Conservation (phyloP, 1,139 yeast genomes). For the Suhomyces wounanorum region DNA sequence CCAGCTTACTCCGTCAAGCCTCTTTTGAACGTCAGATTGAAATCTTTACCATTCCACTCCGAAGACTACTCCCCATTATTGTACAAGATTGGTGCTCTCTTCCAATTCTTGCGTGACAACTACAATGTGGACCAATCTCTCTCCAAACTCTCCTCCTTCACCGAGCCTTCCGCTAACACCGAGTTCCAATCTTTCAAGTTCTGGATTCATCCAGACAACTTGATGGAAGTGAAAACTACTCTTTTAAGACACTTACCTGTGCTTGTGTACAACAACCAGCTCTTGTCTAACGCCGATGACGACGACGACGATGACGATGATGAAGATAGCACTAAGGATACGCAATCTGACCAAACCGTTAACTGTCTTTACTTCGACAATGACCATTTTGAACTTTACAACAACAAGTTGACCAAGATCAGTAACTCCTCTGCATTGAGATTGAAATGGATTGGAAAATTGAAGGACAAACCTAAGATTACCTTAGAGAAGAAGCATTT, state of each 20-base stretch:
- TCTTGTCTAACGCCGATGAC: slow-evolving; percentile 24
- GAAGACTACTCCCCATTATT: slow-evolving; percentile 94
- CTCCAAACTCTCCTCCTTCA: slow-evolving; percentile 48
- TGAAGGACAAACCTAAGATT: slow-evolving; percentile 74
- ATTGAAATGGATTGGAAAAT: slow-evolving; percentile 87
- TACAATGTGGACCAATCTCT: slow-evolving; percentile 41
- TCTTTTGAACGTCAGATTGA: slow-evolving; percentile 80
- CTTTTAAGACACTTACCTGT: slow-evolving; percentile 93
- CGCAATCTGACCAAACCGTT: slow-evolving; percentile 69
- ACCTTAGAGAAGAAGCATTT: slow-evolving; percentile 79
- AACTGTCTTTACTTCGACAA: slow-evolving; percentile 90
- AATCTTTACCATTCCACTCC: slow-evolving; percentile 85
- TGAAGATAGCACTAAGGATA: slow-evolving; percentile 16
- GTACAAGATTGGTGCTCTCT: slow-evolving; percentile 78
- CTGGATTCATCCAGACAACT: slow-evolving; percentile 95
- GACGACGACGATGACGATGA: slow-evolving; percentile 26
- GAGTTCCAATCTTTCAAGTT: slow-evolving; percentile 81
- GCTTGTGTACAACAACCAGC: slow-evolving; percentile 63
- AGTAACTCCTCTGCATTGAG: slow-evolving; percentile 75
- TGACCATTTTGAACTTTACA: slow-evolving; percentile 78
- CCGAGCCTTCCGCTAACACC: slow-evolving; percentile 49
- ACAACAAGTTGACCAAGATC: slow-evolving; percentile 73
- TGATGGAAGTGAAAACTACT: slow-evolving; percentile 95
- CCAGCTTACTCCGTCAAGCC: slow-evolving; percentile 86
- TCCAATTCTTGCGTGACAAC: slow-evolving; percentile 79